These are phyloP conservation scores for Pestalotiopsis sp. DNA, from an alignment of 2,329 filamentous ascomycete genomes.

Conservation along the genomic window DNA sequence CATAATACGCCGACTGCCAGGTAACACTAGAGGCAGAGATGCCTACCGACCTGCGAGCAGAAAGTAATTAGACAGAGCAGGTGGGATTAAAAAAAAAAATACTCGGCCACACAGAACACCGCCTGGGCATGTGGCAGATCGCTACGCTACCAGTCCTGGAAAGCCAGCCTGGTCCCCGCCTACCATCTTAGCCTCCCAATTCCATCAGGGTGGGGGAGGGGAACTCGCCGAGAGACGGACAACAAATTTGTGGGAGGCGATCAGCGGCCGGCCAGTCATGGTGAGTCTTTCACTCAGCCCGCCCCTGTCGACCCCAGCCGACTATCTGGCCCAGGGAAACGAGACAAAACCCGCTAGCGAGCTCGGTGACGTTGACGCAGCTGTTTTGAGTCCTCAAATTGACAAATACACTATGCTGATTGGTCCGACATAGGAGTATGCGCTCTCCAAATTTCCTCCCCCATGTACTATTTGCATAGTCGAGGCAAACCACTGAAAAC, in stretches of 20 bases:
- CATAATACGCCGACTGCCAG: neutral
- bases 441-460: constrained; percentile 14
- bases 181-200: constrained; percentile 4
- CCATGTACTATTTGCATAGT: neutral
- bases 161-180: constrained; percentile 10
- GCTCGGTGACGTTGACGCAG: constrained; percentile 34
- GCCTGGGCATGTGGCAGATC: constrained; percentile 17
- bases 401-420: constrained; percentile 31
- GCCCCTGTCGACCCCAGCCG: constrained; percentile 7
- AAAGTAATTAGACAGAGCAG: neutral
- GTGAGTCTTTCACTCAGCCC: constrained; percentile 5
- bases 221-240: constrained; percentile 16
- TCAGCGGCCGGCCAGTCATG: constrained; percentile 9
- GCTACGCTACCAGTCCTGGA: neutral
- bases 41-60: neutral
- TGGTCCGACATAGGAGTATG: constrained; percentile 20
- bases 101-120: constrained; percentile 9
- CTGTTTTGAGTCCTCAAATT: constrained; percentile 25
- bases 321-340: constrained; percentile 10
- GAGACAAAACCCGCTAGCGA: constrained; percentile 20
- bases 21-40: neutral
- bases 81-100: constrained; percentile 6
- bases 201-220: constrained; percentile 17
- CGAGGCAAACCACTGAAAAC: neutral
- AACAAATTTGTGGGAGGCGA: constrained; percentile 13